Base-by-base conservation (phyloP, 1,139 yeast species). In the Candida sanyaensis region DNA sequence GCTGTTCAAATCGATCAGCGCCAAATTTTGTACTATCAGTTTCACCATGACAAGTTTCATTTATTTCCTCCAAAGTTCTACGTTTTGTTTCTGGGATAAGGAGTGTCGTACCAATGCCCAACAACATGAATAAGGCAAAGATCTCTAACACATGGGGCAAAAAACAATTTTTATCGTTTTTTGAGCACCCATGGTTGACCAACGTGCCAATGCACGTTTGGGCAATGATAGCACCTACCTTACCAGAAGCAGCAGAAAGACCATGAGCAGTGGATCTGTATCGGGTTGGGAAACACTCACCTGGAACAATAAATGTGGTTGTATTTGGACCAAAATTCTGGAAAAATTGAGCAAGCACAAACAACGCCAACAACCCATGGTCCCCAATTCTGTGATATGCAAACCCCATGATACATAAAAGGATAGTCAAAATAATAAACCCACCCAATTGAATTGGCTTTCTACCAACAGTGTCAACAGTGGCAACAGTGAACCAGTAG, bases 221-320 rank as follows among this genome's bases (percentile, higher is more conserved):
- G 36, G 98, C 98, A 73, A 93, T 82, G 58, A 93, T 89, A 52
- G 99, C 98, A 76, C 99, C 99, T 56, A 88, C 77, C 75, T 93
- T 93, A 80, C 99, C 99, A 45, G 83, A 68, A 47, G 96, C 98
- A 56, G 99, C 99, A 58, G 97, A 89, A 55, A 93, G 75, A 79
- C 99, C 99, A 67, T 93, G 99, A 48, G 98, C 97, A 58, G 97
- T 86, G 40, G 98, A 93, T 83, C 99, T 89, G 76, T 91, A 90
- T 73, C 96, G 83, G 44, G 99, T 93, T 66, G 99, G 99, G 89
- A 80, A 93, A 63, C 85, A 80, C 77, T 93, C 99, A 69, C 98
- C 99, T 44, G 99, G 98, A 61, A 90, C 83, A 62, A 93, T 81
- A 73, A 93, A 93, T 50, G 99, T 93, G 44, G 98, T 95, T 52